Evolutionary conservation across 2,329 filamentous ascomycete species (phyloP).

Genomic region (Hymenoscyphus infarciens): DNA sequence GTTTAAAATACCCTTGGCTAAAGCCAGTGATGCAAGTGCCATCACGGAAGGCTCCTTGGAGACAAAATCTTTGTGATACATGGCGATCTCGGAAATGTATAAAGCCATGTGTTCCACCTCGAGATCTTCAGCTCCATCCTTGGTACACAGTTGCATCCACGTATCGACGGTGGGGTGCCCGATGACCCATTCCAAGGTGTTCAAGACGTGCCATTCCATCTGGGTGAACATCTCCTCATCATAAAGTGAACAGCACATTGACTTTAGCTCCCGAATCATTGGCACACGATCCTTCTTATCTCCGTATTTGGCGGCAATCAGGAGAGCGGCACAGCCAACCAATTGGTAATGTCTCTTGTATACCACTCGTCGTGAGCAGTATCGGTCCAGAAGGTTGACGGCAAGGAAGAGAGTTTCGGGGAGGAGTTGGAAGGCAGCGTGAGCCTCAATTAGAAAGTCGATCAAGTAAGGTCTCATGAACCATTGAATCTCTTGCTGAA

Average conservation of each 20-base stretch:
- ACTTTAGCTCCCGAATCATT: slow-evolving; percentile 93
- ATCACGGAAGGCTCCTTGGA: slow-evolving; percentile 88
- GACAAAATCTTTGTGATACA: slow-evolving; percentile 97
- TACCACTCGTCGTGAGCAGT: slow-evolving; percentile 95
- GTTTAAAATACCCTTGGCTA: slow-evolving; percentile 81
- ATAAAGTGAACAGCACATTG: slow-evolving; percentile 98
- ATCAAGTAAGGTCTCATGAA: slow-evolving; percentile 98
- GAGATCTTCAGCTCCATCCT: slow-evolving; percentile 68
- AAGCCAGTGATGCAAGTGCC: slow-evolving; percentile 79
- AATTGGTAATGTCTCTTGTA: slow-evolving; percentile 99
- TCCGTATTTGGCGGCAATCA: slow-evolving; percentile 97
- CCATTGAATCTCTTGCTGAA: slow-evolving; percentile 99
- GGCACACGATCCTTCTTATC: slow-evolving; percentile 99
- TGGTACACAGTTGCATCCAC: slow-evolving; percentile 83
- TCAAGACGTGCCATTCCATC: slow-evolving; percentile 99
- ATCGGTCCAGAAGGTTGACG: slow-evolving; percentile 93
- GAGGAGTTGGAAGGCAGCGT: slow-evolving; percentile 88
- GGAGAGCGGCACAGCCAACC: slow-evolving; percentile 89
- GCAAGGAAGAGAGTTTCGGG: slow-evolving; percentile 95
- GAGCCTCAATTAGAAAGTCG: slow-evolving; percentile 96
- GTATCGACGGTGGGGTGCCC: slow-evolving; percentile 94
- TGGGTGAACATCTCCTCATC: slow-evolving; percentile 99
- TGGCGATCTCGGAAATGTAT: slow-evolving; percentile 90
- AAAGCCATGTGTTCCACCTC: slow-evolving; percentile 93
- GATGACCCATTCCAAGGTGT: slow-evolving; percentile 93